phyloP scores from a whole-genome alignment of 768 basidiomycete species.

The Lactarius hatsudake region DNA sequence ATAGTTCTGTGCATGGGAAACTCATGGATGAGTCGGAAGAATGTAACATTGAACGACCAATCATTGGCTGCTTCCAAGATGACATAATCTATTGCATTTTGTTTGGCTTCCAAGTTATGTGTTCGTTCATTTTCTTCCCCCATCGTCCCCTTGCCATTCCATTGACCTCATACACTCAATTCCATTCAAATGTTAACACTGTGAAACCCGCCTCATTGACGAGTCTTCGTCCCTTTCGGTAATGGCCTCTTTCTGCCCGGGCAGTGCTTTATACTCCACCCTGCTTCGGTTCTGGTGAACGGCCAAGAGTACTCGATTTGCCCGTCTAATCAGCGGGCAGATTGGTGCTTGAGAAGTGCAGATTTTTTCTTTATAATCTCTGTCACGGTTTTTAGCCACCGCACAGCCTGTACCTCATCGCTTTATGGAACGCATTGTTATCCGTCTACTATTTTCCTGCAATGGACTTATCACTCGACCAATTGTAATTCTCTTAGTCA shows the following conservation, averaged over 20 bases:
- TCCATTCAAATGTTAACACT: neutral
- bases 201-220: neutral
- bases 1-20: conserved; percentile 41
- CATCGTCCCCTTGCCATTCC: too few relatives aligned
- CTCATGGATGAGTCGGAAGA: conserved; percentile 9
- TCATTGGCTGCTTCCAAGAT: neutral
- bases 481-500: neutral
- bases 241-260: conserved; percentile 31
- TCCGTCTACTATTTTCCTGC: neutral
- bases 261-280: conserved; percentile 26
- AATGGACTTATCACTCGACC: neutral
- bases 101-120: conserved; percentile 6
- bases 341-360: conserved; percentile 29
- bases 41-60: neutral
- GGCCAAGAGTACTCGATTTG: conserved; percentile 23
- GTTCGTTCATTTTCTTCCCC: neutral
- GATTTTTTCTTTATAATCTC: conserved; percentile 5
- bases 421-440: neutral
- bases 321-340: conserved; percentile 23
- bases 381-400: conserved; percentile 27
- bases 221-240: neutral
- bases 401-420: conserved; percentile 8
- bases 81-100: conserved; percentile 16
- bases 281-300: conserved; percentile 32
- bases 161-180: neutral